These are phyloP conservation scores for Ceriops decandra DNA, from an alignment of 345 rosid species.

Conservation along the genomic window DNA sequence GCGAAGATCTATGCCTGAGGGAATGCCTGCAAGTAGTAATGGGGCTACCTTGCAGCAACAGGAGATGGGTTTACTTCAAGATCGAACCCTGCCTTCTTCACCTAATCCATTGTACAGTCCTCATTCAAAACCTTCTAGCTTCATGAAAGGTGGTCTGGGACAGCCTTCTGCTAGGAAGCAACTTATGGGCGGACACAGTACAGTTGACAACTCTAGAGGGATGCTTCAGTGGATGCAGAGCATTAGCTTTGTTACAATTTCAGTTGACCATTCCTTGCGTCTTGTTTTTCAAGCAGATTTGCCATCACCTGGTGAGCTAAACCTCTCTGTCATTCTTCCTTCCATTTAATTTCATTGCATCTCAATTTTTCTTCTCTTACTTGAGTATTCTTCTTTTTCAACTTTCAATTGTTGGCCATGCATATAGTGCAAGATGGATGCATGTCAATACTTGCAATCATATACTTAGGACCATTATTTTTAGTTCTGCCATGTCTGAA, in stretches of 20 bases:
- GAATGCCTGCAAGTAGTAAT: conserved; percentile 60
- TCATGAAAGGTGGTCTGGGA: conserved; percentile 83
- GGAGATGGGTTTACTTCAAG: conserved; percentile 90
- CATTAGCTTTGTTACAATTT: conserved; percentile 80
- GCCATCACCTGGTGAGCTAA: conserved; percentile 61
- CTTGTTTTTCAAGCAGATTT: conserved; percentile 77
- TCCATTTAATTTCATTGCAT: neutral
- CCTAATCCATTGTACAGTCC: conserved; percentile 77
- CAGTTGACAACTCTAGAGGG: conserved; percentile 71
- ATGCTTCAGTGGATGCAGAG: conserved; percentile 97
- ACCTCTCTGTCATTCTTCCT: conserved; percentile 1
- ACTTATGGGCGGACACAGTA: conserved; percentile 62
- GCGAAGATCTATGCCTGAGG: conserved; percentile 78
- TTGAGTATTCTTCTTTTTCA: neutral
- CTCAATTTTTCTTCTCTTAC: neutral
- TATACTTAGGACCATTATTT: too few species aligned
- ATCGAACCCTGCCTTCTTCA: conserved; percentile 79
- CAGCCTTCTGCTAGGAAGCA: conserved; percentile 77
- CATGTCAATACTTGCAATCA: too few species aligned
- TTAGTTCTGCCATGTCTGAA: too few species aligned
- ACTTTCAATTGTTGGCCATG: neutral
- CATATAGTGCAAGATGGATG: too few species aligned
- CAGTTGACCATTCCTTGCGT: conserved; percentile 80
- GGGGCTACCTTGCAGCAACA: conserved; percentile 83
- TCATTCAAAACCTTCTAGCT: conserved; percentile 76